Percentiles rank a stretch among this genome's conserved stretches.
Conservation (phyloP, 179 eudicot genomes). For the Nepenthes alata region DNA sequence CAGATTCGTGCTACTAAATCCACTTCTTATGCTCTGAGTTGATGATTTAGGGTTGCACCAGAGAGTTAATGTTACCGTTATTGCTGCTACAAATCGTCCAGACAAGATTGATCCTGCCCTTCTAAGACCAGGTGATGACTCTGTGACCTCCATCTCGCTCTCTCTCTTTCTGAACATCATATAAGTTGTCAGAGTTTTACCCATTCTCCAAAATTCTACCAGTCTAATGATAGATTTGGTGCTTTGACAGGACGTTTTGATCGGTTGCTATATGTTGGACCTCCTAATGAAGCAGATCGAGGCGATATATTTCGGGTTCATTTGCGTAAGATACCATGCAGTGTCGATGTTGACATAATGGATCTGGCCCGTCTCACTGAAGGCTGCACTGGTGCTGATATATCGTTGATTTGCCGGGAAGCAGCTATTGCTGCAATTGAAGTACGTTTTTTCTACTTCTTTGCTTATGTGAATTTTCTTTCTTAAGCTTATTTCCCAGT, state of each 20-base stretch:
- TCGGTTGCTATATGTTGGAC: conserved; percentile 76
- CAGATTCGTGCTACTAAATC: too few relatives aligned
- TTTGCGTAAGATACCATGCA: conserved; percentile 55
- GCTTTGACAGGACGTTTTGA: conserved; percentile 72
- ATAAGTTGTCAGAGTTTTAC: background rate
- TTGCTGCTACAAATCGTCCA: conserved; percentile 96
- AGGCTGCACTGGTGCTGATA: conserved; percentile 90
- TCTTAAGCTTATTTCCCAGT: background rate
- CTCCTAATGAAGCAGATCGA: conserved; percentile 62
- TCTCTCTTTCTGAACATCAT: background rate
- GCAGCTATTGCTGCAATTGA: conserved; percentile 73
- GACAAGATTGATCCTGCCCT: conserved; percentile 97
- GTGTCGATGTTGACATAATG: conserved; percentile 44
- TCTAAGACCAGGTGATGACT: conserved; percentile 70
- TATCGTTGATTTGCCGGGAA: conserved; percentile 64
- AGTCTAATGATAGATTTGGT: conserved; percentile 5
- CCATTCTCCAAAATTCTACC: conserved; percentile 4
- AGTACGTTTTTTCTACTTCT: conserved; percentile 23
- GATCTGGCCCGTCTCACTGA: conserved; percentile 61
- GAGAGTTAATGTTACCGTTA: conserved; percentile 75
- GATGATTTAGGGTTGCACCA: conserved; percentile 52
- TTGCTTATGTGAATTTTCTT: background rate
- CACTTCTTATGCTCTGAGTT: too few relatives aligned
- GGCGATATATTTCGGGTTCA: conserved; percentile 68
- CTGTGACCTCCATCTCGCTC: background rate